Conservation (phyloP, 139 green algal genomes). For the Chara braunii region DNA sequence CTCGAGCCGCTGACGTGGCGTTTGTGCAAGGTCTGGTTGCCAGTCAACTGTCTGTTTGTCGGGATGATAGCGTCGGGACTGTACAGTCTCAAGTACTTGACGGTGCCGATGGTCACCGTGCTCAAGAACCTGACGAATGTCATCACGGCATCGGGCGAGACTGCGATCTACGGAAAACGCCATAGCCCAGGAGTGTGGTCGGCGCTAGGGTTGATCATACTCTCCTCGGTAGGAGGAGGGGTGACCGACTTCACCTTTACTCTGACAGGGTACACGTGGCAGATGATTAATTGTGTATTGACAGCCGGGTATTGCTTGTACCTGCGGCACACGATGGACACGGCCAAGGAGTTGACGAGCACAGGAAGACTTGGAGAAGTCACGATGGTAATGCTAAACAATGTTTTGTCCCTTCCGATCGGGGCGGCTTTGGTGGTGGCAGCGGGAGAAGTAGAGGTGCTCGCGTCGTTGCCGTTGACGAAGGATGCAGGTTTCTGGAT, state of each 20-base stretch:
- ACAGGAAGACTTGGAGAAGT: constrained; percentile 19
- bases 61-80: constrained; percentile 71
- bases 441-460: too few species aligned
- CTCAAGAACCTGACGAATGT: constrained; percentile 82
- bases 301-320: constrained; percentile 65
- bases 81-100: constrained; percentile 61
- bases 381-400: constrained; percentile 77
- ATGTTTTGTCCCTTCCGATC: constrained; percentile 71
- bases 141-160: constrained; percentile 31
- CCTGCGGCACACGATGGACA: constrained; percentile 74
- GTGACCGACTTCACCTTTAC: constrained; percentile 75
- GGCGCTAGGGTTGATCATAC: constrained; percentile 50
- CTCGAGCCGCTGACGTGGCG: constrained; percentile 3
- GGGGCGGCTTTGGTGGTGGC: too few species aligned
- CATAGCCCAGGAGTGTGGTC: constrained; percentile 27
- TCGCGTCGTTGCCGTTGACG: constrained; percentile 39
- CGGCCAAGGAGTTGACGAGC: constrained; percentile 8
- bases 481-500: neutral
- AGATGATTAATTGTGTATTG: constrained; percentile 69
- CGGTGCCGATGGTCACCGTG: constrained; percentile 71
- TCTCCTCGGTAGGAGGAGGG: constrained; percentile 61
- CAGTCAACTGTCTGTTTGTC: constrained; percentile 89
- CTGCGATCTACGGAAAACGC: constrained; percentile 20
- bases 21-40: constrained; percentile 60
- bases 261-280: constrained; percentile 68